Percentiles rank a stretch among this genome's conserved stretches.
Conservation (phyloP, 768 basidiomycete species). For the Suillus plorans region DNA sequence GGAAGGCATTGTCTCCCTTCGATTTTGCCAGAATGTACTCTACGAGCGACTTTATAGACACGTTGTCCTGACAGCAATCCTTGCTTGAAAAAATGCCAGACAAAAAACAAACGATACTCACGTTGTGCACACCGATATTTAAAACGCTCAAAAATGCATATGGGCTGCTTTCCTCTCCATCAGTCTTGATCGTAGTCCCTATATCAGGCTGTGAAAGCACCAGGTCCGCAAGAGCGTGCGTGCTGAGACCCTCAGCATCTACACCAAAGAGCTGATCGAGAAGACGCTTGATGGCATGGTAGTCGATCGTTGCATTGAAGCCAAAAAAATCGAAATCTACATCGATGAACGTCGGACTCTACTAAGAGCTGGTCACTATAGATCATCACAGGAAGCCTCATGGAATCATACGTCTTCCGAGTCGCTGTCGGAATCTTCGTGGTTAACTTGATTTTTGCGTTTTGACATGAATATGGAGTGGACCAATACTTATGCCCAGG, state of each 20-base stretch:
- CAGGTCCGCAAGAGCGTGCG: constrained; percentile 77
- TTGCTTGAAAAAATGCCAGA: background rate
- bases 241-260: constrained; percentile 71
- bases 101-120: constrained; percentile 28
- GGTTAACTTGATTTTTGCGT: constrained; percentile 44
- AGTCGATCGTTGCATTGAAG: constrained; percentile 79
- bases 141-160: constrained; percentile 85
- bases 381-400: constrained; percentile 19
- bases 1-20: constrained; percentile 46
- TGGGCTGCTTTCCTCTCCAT: constrained; percentile 62
- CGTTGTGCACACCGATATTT: constrained; percentile 70
- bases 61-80: constrained; percentile 51
- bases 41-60: constrained; percentile 66
- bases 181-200: constrained; percentile 91
- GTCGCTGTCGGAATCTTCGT: constrained; percentile 35
- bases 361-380: constrained; percentile 7
- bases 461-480: constrained; percentile 43
- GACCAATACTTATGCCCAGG: background rate
- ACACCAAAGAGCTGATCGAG: constrained; percentile 64
- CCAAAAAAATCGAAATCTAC: constrained; percentile 87
- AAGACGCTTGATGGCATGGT: constrained; percentile 79
- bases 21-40: constrained; percentile 71
- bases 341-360: constrained; percentile 23
- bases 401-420: constrained; percentile 42
- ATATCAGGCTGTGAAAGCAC: constrained; percentile 71